These are phyloP conservation scores for Colletotrichum sojae DNA, from an alignment of 2,329 filamentous ascomycete genomes.

Conservation along the genomic window DNA sequence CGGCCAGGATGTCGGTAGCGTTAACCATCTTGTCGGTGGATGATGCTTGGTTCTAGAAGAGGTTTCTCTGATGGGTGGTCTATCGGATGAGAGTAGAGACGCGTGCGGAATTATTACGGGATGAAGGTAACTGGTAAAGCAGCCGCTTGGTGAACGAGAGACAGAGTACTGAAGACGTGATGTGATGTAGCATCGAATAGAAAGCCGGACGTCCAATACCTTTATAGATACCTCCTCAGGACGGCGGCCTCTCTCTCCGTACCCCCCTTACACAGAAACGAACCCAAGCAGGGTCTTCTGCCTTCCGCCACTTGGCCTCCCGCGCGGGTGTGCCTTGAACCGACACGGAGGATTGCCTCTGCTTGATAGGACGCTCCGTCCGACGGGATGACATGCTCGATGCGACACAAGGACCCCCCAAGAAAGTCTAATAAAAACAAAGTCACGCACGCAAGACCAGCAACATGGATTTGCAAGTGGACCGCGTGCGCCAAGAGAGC, in stretches of 20 bases:
- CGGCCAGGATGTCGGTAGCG: constrained; percentile 38
- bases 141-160: not conserved
- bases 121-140: not conserved
- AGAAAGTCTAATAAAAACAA: constrained; percentile 17
- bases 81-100: not conserved
- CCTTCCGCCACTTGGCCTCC: constrained; percentile 11
- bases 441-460: not conserved
- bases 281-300: too few relatives aligned
- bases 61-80: too few relatives aligned
- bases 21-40: constrained; percentile 33
- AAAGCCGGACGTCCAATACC: constrained; percentile 4
- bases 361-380: constrained; percentile 26
- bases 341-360: not conserved
- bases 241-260: too few relatives aligned
- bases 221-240: not conserved
- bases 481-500: constrained; percentile 15
- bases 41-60: not conserved
- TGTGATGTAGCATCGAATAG: not conserved
- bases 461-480: constrained; percentile 3
- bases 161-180: not conserved
- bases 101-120: not conserved
- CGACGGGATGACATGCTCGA: not conserved
- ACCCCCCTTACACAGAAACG: too few relatives aligned
- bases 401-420: constrained; percentile 6
- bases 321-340: not conserved